A percentile compares a stretch with the other conserved stretches of the same genome.
These are phyloP conservation scores for Gastrolobium villosum DNA, from an alignment of 306 rosid genomes.

Conservation along the genomic window DNA sequence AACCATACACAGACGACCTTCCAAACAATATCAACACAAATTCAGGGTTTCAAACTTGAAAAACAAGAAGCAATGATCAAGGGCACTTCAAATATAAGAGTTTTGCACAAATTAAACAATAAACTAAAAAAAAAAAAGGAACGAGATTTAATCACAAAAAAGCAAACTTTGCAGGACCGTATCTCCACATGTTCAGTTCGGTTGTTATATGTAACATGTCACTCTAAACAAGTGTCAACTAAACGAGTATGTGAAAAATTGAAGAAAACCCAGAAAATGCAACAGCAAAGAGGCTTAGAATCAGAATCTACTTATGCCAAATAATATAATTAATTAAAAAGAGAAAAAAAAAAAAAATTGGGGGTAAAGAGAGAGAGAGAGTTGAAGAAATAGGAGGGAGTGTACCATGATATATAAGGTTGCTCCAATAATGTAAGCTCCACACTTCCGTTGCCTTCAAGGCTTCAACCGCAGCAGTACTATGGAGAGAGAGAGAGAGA, in stretches of 20 bases:
- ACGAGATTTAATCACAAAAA: not conserved
- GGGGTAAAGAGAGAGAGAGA: too few relatives aligned
- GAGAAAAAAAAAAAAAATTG: too few relatives aligned
- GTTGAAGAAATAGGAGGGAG: not conserved
- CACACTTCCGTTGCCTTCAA: not conserved
- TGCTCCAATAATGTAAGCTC: not conserved
- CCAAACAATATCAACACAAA: conserved; percentile 43
- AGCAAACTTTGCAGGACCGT: not conserved
- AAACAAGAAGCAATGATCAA: conserved; percentile 8
- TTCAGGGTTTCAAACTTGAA: conserved; percentile 14
- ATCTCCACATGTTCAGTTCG: not conserved
- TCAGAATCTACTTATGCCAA: not conserved
- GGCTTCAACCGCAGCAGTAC: not conserved
- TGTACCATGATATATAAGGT: not conserved
- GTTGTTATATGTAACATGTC: not conserved
- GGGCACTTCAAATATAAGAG: conserved; percentile 2
- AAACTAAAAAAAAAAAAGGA: not conserved
- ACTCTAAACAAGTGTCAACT: not conserved
- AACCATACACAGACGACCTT: conserved; percentile 37
- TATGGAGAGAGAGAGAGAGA: not conserved
- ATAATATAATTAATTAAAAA: too few relatives aligned
- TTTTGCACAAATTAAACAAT: conserved; percentile 3
- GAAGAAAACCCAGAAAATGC: conserved; percentile 17
- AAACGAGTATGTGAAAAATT: not conserved
- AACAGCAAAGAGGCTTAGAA: not conserved